Evolutionary conservation across 345 rosid genomes (phyloP), one percentile per base, ranked within the genome.

Genomic region (Capsella bursapastoris): DNA sequence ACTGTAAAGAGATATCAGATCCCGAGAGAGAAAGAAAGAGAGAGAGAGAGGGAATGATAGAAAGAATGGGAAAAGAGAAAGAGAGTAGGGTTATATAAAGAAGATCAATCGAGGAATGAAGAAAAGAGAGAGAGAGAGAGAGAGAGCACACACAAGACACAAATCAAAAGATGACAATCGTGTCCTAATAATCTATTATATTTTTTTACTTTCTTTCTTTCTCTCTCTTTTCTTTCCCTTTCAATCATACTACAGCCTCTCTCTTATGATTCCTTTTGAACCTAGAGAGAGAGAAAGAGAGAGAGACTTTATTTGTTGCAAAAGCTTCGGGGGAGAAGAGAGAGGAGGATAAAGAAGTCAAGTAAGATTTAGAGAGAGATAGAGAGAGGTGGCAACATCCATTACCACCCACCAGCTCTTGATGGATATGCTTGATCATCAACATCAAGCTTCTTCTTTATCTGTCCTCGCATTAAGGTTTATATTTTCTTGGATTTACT

Each of bases 241-340:
- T 81, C 83, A 76, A 70, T 52, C 64, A 64, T 70, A 25, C 50
- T 69, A 44, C 47, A 55, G 2, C 72, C 64, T 72, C 67, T 76
- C 66, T 75, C 58, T 76, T 73, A 34, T 74, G 9, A 61, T 29
- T 57, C 59, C 32, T 59, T 72, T 60, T 74, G 64, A 76, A 52
- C 72, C 77, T 81, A 49, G 71, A 68, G 84, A 55, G 70, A 72
- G 60, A 56, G 59, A 18, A 18, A 47, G 59, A 18, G 45, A 18
- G 81, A 41, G 57, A 1, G 29, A 71, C 89, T 83, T 91, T 84
- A 87, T 85, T 92, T 92, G 90, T 93, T 84, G 90, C 75, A 82
- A 86, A 88, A 92, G 97, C 86, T 88, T 86, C 63, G 80, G 70
- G 79, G 50, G 60, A 71, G 82, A 76, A 73, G 84, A 64, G 77